Conservation (phyloP, 345 rosid genomes). For the Populus davidiana region DNA sequence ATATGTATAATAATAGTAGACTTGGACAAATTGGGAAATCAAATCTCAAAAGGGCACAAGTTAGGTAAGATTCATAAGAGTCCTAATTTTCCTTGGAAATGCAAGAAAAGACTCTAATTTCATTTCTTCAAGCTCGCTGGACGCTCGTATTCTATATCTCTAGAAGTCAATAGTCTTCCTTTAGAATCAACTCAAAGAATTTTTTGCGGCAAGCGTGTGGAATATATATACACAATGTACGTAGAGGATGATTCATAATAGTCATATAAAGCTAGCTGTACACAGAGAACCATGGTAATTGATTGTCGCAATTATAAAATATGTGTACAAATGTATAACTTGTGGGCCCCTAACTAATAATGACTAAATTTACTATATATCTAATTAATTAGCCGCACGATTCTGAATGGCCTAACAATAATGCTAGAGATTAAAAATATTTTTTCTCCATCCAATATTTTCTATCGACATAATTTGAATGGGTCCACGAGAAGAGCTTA, state of each 20-base stretch:
- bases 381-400: background rate
- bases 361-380: background rate
- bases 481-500: background rate
- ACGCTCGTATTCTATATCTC: background rate
- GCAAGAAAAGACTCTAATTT: background rate
- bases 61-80: slow-evolving; percentile 10
- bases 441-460: no score
- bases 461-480: no score
- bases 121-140: background rate
- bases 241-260: background rate
- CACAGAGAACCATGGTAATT: background rate
- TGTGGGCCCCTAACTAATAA: background rate
- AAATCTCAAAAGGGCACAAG: background rate
- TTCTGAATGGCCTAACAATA: background rate
- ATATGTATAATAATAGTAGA: background rate
- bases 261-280: background rate
- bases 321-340: background rate
- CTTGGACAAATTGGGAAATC: background rate
- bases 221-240: background rate
- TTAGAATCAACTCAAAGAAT: background rate
- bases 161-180: background rate
- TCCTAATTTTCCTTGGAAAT: background rate
- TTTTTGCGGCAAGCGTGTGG: background rate
- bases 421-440: background rate
- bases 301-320: background rate